Evolutionary conservation across 176 grass and related monocot species (phyloP), one percentile per base, ranked within the genome.

Genomic region (Eragrostis nindensis): DNA sequence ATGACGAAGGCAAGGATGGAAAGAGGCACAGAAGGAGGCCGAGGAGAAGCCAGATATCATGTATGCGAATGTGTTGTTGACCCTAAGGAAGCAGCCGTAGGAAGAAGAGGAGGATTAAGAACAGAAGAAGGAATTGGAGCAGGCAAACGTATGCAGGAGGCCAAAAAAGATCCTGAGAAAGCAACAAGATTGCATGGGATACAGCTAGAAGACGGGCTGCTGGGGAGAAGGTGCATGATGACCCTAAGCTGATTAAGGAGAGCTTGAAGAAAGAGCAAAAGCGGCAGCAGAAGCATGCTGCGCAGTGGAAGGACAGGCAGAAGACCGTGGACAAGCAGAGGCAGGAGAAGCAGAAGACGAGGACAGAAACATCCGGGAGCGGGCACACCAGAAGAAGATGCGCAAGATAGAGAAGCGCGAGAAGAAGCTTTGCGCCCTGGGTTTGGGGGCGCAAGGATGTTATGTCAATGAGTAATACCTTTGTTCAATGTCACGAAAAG

Each of bases 391-490:
- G 56, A 93, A 95, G 75, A 95, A 86, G 86, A 86, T 87, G 75
- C 79, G 86, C 66, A 88, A 86, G 64, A 93, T 98, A 29, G 96
- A 98, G 71, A 95, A 98, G 90, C 90, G 96, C 0, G 92, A 98
- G 88, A 95, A 95, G 82, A 98, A 98, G 68, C 90, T 93, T 49
- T 93, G 90, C 82, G 90, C 22, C 92, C 95, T 7, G 92, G 96
- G 5, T 98, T 95, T 83, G 96, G 74, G 92, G 92, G 14, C 75
- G 86, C 56, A 98, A 95, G 87, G 86, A 93, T 62, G 92, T 44
- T 93, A 98, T 64, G 86, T 98, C 48, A 95, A 98, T 2, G 67
- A 87, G 68, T 97, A 73, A 88, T 11, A 16, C 21, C 21, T 42
- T 6, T 42, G 36, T 56, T 46, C 66, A 67, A 50, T 70, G 29